Percentiles rank a stretch among this genome's conserved stretches.
Conservation (phyloP, 345 rosid species). For the Balakata baccata region DNA sequence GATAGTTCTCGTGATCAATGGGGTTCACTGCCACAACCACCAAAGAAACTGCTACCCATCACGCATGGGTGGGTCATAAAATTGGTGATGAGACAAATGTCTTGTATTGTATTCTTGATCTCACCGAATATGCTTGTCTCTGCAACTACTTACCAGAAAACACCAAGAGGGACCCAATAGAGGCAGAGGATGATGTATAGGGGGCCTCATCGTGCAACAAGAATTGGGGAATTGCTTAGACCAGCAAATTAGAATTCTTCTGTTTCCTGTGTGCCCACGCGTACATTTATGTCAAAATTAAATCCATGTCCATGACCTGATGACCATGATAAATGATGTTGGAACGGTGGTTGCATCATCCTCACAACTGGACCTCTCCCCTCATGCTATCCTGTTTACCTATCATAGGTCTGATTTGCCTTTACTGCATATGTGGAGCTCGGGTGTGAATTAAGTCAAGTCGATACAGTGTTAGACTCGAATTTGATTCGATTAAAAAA, state of each 20-base stretch:
- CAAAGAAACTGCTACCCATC: neutral
- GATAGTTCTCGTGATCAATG: neutral
- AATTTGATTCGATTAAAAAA: too few species aligned
- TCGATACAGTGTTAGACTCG: too few species aligned
- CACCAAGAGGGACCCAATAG: neutral
- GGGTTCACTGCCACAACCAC: neutral
- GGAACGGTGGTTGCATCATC: neutral
- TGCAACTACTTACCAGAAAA: neutral
- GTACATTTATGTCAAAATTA: neutral
- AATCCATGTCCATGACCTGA: neutral
- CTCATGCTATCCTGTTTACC: neutral
- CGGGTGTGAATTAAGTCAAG: too few species aligned
- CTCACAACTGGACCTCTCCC: neutral
- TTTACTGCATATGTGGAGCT: too few species aligned
- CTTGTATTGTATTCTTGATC: neutral
- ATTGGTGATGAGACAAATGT: neutral
- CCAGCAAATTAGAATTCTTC: neutral
- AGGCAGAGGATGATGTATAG: neutral
- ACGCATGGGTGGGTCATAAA: slow-evolving; percentile 1
- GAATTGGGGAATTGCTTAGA: neutral
- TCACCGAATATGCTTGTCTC: neutral
- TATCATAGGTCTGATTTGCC: neutral
- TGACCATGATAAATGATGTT: neutral
- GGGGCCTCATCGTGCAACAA: neutral
- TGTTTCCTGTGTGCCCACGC: neutral